Conservation (phyloP, 495 filamentous ascomycete genomes). For the Aspergillus homomorphus region DNA sequence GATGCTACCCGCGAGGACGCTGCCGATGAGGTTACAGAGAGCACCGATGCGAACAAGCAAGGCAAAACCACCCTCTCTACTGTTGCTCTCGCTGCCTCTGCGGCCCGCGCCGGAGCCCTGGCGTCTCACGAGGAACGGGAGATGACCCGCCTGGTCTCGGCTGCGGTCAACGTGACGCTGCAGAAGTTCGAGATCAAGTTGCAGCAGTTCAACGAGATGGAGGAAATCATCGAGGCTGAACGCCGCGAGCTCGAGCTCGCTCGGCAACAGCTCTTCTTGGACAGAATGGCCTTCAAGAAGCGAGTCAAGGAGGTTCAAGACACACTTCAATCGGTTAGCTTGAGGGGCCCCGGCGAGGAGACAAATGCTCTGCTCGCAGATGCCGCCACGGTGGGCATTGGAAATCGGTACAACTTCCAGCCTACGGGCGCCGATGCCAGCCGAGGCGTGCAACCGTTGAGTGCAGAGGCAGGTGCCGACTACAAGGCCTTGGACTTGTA, state of each 20-base stretch:
- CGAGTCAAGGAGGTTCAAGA: constrained; percentile 80
- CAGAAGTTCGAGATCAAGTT: constrained; percentile 82
- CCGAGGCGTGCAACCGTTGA: constrained; percentile 60
- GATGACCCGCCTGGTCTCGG: constrained; percentile 86
- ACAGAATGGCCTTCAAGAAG: constrained; percentile 85
- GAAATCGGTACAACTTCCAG: constrained; percentile 62
- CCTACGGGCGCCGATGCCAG: constrained; percentile 39
- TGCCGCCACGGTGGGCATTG: constrained; percentile 43
- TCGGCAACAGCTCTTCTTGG: constrained; percentile 88
- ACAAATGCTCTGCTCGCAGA: constrained; percentile 51
- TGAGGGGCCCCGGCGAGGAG: constrained; percentile 54
- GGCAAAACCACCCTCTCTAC: constrained; percentile 58
- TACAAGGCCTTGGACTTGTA: constrained; percentile 50
- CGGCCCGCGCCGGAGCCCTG: constrained; percentile 79
- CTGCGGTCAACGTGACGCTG: constrained; percentile 77
- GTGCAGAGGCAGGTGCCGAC: constrained; percentile 54
- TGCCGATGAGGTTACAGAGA: constrained; percentile 27
- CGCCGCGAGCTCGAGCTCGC: constrained; percentile 87
- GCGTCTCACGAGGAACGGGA: constrained; percentile 95
- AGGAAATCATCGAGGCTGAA: constrained; percentile 84
- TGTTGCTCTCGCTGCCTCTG: constrained; percentile 78
- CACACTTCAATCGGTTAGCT: constrained; percentile 59
- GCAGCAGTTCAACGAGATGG: constrained; percentile 94
- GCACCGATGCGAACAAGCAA: constrained; percentile 21
- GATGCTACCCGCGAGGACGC: constrained; percentile 40